These are phyloP conservation scores for Nannochloropsis gaditana DNA, from an alignment of 108 stramenopile species.

Conservation along the genomic window DNA sequence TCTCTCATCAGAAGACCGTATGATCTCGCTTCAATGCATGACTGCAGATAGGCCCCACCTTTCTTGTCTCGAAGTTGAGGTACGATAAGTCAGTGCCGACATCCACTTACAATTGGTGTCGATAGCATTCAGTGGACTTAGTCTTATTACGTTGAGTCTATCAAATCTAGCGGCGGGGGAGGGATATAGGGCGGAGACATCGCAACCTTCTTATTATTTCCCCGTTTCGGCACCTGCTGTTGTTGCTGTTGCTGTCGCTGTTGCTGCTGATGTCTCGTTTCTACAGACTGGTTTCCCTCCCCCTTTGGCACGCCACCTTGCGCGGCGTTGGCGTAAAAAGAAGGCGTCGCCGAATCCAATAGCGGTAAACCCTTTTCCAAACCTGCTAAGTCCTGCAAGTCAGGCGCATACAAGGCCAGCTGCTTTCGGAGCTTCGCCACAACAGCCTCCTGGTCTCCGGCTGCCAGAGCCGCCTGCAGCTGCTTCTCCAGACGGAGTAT, in stretches of 20 bases:
- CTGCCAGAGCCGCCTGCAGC: background rate
- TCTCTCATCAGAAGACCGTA: no score
- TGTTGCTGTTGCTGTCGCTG: conserved; percentile 2
- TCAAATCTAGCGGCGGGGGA: background rate
- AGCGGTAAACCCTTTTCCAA: background rate
- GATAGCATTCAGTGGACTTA: no score
- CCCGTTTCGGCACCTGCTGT: background rate
- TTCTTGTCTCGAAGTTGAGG: no score
- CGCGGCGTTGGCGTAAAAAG: background rate
- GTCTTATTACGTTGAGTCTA: background rate
- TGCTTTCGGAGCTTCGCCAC: background rate
- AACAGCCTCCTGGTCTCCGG: background rate
- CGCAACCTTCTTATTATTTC: background rate
- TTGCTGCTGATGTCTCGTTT: background rate
- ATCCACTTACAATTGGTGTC: no score
- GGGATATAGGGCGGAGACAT: background rate
- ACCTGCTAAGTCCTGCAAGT: background rate
- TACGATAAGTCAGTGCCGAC: no score
- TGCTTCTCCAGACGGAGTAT: background rate
- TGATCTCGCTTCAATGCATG: no score
- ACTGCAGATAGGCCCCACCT: no score
- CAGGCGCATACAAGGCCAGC: background rate
- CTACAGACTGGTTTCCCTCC: background rate
- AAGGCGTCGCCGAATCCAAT: background rate
- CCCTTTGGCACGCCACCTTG: background rate